Conservation (phyloP, 2,329 filamentous ascomycete genomes). For the Helminthosporium solani region DNA sequence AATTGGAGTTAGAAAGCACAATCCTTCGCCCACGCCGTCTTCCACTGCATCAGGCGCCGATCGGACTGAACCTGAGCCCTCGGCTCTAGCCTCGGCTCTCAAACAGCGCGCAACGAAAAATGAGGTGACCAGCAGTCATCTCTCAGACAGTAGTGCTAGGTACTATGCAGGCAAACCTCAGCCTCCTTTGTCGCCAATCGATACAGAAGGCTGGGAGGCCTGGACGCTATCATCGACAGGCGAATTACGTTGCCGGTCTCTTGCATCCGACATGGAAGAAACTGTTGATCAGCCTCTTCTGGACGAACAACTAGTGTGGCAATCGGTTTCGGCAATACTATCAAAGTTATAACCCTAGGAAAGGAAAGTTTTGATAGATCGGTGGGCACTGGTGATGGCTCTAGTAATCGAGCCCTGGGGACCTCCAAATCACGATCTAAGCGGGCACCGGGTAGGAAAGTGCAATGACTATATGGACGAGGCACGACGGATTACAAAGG, state of each 20-base stretch:
- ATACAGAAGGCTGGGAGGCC: slow-evolving; percentile 53
- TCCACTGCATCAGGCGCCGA: slow-evolving; percentile 31
- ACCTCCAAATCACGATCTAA: slow-evolving; percentile 13
- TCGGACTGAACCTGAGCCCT: slow-evolving; percentile 14
- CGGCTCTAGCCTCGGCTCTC: slow-evolving; percentile 23
- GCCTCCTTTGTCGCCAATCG: slow-evolving; percentile 9
- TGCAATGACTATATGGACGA: slow-evolving; percentile 10
- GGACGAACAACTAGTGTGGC: slow-evolving; percentile 63
- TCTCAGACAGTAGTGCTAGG: slow-evolving; percentile 7
- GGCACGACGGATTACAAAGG: too few relatives aligned
- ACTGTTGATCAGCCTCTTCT: slow-evolving; percentile 4
- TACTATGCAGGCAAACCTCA: slow-evolving; percentile 8
- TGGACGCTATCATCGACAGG: slow-evolving; percentile 54
- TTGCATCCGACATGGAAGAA: slow-evolving; percentile 24
- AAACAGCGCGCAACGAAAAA: slow-evolving; percentile 30
- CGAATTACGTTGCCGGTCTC: slow-evolving; percentile 44
- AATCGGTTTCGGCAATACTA: slow-evolving; percentile 69
- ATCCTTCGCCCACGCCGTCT: slow-evolving; percentile 28
- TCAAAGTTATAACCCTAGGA: slow-evolving; percentile 70
- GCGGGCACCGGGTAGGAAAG: slow-evolving; percentile 19
- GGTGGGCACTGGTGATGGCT: slow-evolving; percentile 10
- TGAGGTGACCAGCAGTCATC: slow-evolving; percentile 6
- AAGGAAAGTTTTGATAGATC: slow-evolving; percentile 61
- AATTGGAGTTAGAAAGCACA: slow-evolving; percentile 60
- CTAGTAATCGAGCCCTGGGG: slow-evolving; percentile 9